Conservation (phyloP, 164 flowering plant species). For the Echeveria elegans region DNA sequence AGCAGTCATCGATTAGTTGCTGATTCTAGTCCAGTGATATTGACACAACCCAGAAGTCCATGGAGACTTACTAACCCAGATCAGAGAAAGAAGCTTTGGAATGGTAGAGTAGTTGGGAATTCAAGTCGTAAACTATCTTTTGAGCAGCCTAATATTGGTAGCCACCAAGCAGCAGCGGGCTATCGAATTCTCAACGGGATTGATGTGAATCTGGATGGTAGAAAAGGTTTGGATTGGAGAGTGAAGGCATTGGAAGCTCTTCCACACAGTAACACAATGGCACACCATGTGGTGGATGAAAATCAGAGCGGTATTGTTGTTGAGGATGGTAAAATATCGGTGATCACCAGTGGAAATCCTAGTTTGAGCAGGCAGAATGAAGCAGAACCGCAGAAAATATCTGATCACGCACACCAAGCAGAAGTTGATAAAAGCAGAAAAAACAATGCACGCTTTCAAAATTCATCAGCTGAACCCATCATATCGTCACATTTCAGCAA, state of each 20-base stretch:
- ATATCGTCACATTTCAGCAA: constrained; percentile 10
- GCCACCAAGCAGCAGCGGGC: constrained; percentile 1
- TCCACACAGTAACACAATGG: neutral
- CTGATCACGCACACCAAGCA: neutral
- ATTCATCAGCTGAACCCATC: neutral
- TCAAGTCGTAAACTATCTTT: constrained; percentile 20
- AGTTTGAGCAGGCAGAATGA: neutral
- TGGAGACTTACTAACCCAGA: constrained; percentile 9
- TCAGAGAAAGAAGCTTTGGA: constrained; percentile 11
- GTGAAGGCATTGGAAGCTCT: neutral
- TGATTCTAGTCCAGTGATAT: constrained; percentile 13
- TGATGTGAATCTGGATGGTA: neutral
- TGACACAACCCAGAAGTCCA: constrained; percentile 27
- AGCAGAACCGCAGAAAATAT: neutral
- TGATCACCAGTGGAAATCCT: neutral
- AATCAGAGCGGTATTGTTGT: neutral
- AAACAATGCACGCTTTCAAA: neutral
- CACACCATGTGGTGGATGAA: neutral
- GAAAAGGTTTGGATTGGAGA: neutral
- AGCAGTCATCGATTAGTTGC: constrained; percentile 15
- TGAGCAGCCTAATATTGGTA: constrained; percentile 9
- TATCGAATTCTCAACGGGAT: neutral
- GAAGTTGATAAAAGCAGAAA: neutral
- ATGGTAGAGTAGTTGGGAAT: constrained; percentile 8
- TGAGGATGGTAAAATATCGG: neutral